Base-by-base conservation (phyloP, 1,284 basidiomycete species). In the Puccinia novopanici region DNA sequence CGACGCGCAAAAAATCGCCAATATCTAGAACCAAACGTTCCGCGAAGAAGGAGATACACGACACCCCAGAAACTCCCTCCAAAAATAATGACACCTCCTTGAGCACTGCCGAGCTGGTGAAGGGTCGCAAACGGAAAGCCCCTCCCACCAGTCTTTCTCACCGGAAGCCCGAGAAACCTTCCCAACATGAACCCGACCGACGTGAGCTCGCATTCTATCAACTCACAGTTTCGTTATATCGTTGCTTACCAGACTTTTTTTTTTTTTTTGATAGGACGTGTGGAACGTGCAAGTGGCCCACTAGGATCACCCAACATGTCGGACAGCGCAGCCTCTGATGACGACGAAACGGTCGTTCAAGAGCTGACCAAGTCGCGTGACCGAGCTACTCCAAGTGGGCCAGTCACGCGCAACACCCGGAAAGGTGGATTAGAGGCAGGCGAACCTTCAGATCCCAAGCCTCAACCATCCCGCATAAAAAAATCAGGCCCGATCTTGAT, bases 341-440 rank as follows among this genome's bases (percentile, higher is more conserved):
- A 57, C 19, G 71, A 73, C 71, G 71, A 73, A 19, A 73, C 52
- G 37, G 54, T 73, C 19, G 13, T 59, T 9, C 71, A 73, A 59
- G 54, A 73, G 54, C 54, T 73, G 17, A 59, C 37, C 54, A 59
- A 37, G 22, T 37, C 54, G 17, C 63, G 63, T 27, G 63, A 67
- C 27, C 68, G 68, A 6, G 22, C 68, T 3, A 34, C 45, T 54
- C 48, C 37, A 37, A 54, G 27, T 71, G 50, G 27, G 8, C 48
- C 48, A 22, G 48, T 54, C 5, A 34, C 52, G 50, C 68, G 68
- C 24, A 71, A 71, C 34, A 40, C 27, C 19, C 68, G 68, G 24
- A 71, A 71, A 40, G 68, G 27, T n/a, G 52, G 24, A 27, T 10
- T 40, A 30, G 52, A 40, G 22, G 24, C 68, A 34, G 48, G 19